Evolutionary conservation across 23 red algal genomes (phyloP).

Genomic region (Cyanidiococcus yangmingshanensis): DNA sequence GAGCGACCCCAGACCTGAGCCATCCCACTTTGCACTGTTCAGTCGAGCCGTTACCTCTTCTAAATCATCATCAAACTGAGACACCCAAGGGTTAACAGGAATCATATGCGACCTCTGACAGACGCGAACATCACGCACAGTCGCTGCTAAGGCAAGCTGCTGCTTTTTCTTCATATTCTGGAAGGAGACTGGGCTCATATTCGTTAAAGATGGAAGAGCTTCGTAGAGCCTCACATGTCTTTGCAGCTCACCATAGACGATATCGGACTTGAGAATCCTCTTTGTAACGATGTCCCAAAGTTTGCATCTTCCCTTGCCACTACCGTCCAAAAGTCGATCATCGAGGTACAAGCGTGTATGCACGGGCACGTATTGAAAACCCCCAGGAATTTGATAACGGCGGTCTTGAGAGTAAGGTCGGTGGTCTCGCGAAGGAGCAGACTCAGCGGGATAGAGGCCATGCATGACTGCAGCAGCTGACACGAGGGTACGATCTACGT

Average conservation of each 20-base stretch:
- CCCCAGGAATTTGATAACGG: conserved; percentile 20
- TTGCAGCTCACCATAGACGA: background rate
- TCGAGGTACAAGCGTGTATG: conserved; percentile 12
- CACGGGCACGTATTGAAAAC: background rate
- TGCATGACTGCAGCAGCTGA: conserved; percentile 13
- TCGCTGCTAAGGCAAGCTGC: conserved; percentile 16
- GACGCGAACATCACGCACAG: conserved; percentile 31
- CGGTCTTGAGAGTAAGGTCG: background rate
- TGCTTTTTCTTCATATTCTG: background rate
- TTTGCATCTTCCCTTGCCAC: conserved; percentile 11
- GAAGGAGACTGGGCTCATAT: background rate
- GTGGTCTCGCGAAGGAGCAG: background rate
- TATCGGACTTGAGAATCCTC: background rate
- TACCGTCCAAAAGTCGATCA: background rate
- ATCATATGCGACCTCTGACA: conserved; percentile 30
- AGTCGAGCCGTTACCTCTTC: conserved; percentile 20
- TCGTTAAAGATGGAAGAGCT: conserved; percentile 19
- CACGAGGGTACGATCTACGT: conserved; percentile 35
- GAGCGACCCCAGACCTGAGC: conserved; percentile 20
- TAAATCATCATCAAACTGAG: conserved; percentile 18
- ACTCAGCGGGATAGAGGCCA: conserved; percentile 25
- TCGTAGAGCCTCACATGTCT: background rate
- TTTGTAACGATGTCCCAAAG: background rate
- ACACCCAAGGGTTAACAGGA: background rate
- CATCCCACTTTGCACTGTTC: conserved; percentile 34